Percentiles rank a stretch among this genome's conserved stretches.
Evolutionary conservation across 306 rosid genomes (phyloP).

Genomic region (Lathyrus aphaca): DNA sequence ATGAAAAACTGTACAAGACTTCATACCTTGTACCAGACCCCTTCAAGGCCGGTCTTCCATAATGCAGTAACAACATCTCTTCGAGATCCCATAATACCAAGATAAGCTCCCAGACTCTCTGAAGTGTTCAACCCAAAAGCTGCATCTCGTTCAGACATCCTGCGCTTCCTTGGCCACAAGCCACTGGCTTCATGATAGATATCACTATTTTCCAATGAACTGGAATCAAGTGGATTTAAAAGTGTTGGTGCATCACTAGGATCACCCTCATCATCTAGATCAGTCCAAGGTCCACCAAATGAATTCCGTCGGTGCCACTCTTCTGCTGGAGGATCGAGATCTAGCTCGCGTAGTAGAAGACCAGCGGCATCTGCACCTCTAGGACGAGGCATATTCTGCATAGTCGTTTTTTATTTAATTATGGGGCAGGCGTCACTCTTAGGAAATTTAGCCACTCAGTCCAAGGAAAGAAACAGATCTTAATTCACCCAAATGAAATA

Average conservation of each 20-base stretch:
- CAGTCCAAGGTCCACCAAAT: conserved; percentile 92
- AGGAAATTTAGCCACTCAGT: neutral
- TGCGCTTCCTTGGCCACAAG: conserved; percentile 93
- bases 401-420: conserved; percentile 33
- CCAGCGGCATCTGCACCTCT: conserved; percentile 98
- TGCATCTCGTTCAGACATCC: conserved; percentile 97
- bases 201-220: conserved; percentile 63
- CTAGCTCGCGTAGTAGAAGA: conserved; percentile 86
- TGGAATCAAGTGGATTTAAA: conserved; percentile 65
- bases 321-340: conserved; percentile 95
- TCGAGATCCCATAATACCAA: conserved; percentile 99
- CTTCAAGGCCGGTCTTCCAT: conserved; percentile 97
- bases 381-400: conserved; percentile 93
- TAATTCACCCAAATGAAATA: conserved; percentile 27
- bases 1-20: conserved; percentile 19
- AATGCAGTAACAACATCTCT: conserved; percentile 90
- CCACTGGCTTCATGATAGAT: conserved; percentile 63
- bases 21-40: conserved; percentile 94
- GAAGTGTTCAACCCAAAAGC: conserved; percentile 96
- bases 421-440: conserved; percentile 1
- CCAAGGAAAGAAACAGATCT: conserved; percentile 15
- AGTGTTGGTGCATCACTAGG: conserved; percentile 66
- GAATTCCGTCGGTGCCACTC: conserved; percentile 93
- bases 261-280: conserved; percentile 60
- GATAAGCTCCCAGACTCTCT: conserved; percentile 84